phyloP scores from a whole-genome alignment of 1,284 basidiomycete species.

The Hymenochaete sp. region DNA sequence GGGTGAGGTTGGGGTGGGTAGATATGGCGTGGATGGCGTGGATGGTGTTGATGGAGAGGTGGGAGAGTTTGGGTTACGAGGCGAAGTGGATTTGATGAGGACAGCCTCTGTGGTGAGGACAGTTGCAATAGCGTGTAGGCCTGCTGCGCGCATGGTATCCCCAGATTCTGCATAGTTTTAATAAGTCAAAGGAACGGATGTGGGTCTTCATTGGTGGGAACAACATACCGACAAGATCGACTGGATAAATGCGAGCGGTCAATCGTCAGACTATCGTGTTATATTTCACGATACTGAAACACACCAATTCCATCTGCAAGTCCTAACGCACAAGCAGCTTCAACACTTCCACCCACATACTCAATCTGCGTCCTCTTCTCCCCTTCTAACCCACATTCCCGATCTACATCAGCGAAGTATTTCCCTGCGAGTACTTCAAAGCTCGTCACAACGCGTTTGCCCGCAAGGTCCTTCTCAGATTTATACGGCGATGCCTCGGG shows the following conservation, averaged over 20 bases:
- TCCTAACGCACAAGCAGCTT: conserved; percentile 94
- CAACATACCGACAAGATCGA: conserved; percentile 81
- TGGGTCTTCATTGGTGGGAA: background rate
- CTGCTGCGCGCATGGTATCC: conserved; percentile 98
- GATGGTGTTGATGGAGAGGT: too few species aligned
- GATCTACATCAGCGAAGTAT: conserved; percentile 76
- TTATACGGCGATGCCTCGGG: conserved; percentile 72
- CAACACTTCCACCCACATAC: conserved; percentile 95
- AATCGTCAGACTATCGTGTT: conserved; percentile 14
- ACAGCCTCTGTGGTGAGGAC: conserved; percentile 88
- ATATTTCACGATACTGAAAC: conserved; percentile 24
- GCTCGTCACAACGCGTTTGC: conserved; percentile 89
- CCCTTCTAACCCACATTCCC: conserved; percentile 39
- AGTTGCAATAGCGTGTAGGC: conserved; percentile 87
- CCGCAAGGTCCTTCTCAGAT: conserved; percentile 72
- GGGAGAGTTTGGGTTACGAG: too few species aligned
- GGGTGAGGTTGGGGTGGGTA: too few species aligned
- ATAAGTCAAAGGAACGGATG: background rate
- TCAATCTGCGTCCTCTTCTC: conserved; percentile 73
- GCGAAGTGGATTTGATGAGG: conserved; percentile 74
- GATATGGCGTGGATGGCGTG: too few species aligned
- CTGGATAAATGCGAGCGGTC: too few species aligned
- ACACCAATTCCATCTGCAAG: conserved; percentile 94
- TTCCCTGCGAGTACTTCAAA: conserved; percentile 82
- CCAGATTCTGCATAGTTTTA: conserved; percentile 74